phyloP scores from a whole-genome alignment of 2,329 filamentous ascomycete species.

The Epichloe bromicola region DNA sequence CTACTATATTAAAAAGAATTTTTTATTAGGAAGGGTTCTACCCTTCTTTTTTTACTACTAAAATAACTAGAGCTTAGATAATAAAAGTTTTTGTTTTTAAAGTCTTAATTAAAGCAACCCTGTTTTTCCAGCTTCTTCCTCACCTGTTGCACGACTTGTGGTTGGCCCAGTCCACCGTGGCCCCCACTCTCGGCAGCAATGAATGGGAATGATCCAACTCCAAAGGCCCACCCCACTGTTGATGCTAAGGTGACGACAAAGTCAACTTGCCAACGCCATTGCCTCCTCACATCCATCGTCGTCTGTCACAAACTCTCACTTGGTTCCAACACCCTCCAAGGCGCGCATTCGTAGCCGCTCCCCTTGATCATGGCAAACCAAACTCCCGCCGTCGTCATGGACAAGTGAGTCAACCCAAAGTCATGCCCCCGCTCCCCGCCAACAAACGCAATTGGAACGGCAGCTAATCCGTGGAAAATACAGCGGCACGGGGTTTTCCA shows the following conservation, averaged over 20 bases:
- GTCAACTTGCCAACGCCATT: neutral
- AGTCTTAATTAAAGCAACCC: too few relatives aligned
- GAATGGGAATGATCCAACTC: neutral
- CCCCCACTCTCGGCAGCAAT: neutral
- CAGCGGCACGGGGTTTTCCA: slow-evolving; percentile 98
- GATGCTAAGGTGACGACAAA: slow-evolving; percentile 8
- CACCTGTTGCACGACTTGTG: too few relatives aligned
- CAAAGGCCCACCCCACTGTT: slow-evolving; percentile 5
- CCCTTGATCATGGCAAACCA: slow-evolving; percentile 69
- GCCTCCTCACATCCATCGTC: slow-evolving; percentile 4
- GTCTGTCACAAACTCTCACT: neutral
- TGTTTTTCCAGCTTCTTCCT: too few relatives aligned
- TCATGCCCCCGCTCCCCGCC: slow-evolving; percentile 14
- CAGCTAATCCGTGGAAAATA: slow-evolving; percentile 20
- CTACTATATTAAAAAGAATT: too few relatives aligned
- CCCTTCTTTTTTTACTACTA: too few relatives aligned
- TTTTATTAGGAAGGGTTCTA: too few relatives aligned
- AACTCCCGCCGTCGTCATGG: slow-evolving; percentile 99
- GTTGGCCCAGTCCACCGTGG: too few relatives aligned
- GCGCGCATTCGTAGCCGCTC: slow-evolving; percentile 14
- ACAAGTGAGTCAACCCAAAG: slow-evolving; percentile 76
- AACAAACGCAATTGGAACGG: slow-evolving; percentile 12
- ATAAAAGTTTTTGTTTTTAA: too few relatives aligned
- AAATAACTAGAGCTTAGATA: too few relatives aligned
- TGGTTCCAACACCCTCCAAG: neutral